Base-by-base conservation (phyloP, 768 basidiomycete species). In the Trametes maxima region DNA sequence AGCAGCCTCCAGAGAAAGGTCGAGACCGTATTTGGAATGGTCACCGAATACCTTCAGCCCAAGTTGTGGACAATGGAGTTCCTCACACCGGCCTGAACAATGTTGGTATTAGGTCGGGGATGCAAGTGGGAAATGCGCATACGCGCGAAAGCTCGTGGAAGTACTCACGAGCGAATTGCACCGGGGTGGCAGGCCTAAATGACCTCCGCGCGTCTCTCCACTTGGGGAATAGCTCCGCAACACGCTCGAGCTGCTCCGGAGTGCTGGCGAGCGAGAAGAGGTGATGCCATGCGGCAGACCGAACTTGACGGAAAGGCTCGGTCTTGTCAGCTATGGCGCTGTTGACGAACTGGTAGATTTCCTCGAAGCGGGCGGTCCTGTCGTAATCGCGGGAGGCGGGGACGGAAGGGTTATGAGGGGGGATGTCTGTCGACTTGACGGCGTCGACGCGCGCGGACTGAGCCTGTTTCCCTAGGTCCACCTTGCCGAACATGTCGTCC, bases 21-120 rank as follows among this genome's bases (percentile, higher is more conserved):
- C 70, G 17, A 89, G 64, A 51, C 82, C 80, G 70, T 89, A 87
- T 68, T 84, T 85, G 14, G 85, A 76, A 58, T 80, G 86, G 68
- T 89, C 75, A 21, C 83, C 81, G 67, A 87, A 86, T 21, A 88
- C 81, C 36, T 80, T 74, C 13, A 90, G 74, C 3, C 87, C 86
- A 40, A 89, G 78, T 24, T 73, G 66, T 3, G 85, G 83, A 58
- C 83, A 83, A 14, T 73, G 68, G 1, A 89, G 78, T 66, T 87
- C 80, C 60, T 81, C 76, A 55, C 87, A 89, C 10, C 88, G 87
- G 22, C 82, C 88, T 90, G 35, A n/a, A 6, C 3, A 16, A 39
- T 39, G 42, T 19, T 36, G 43, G 17, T n/a, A 42, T 12, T 37
- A 59, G 46, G 7, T 2, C 52, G 17, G 22, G 19, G 16, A 21